phyloP scores from a whole-genome alignment of 306 rosid genomes.

The Begonia masoniana region DNA sequence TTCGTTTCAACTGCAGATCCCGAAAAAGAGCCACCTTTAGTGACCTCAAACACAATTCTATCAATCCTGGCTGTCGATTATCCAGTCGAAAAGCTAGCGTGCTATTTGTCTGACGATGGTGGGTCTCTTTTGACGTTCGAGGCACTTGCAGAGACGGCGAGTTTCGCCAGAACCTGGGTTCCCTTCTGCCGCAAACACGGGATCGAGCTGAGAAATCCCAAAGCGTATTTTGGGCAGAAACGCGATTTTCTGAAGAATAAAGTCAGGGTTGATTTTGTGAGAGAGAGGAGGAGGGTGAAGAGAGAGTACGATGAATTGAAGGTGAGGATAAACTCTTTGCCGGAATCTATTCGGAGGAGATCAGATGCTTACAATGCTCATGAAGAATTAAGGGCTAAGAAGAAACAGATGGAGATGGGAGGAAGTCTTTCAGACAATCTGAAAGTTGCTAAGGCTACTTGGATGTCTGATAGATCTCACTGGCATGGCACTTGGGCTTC shows the following conservation, averaged over 20 bases:
- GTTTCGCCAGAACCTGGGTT: conserved; percentile 68
- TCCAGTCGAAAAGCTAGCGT: conserved; percentile 73
- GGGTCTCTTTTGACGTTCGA: conserved; percentile 74
- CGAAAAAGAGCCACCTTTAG: conserved; percentile 85
- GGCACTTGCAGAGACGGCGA: conserved; percentile 82
- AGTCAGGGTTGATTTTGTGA: conserved; percentile 69
- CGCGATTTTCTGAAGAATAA: conserved; percentile 73
- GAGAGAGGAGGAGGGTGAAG: conserved; percentile 77
- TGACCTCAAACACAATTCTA: conserved; percentile 73
- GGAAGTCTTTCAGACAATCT: conserved; percentile 31
- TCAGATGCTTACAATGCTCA: conserved; percentile 81
- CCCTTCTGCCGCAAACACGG: conserved; percentile 68
- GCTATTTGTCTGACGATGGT: conserved; percentile 83
- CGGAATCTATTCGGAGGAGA: conserved; percentile 73
- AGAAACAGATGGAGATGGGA: conserved; percentile 63
- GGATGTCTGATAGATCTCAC: conserved; percentile 93
- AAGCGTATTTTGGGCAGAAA: conserved; percentile 71
- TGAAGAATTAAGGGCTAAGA: conserved; percentile 68
- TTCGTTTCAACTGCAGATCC: conserved; percentile 87
- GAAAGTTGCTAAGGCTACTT: conserved; percentile 56
- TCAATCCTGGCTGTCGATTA: conserved; percentile 77
- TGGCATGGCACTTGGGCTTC: conserved; percentile 93
- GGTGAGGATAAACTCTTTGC: conserved; percentile 66
- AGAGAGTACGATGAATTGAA: conserved; percentile 81
- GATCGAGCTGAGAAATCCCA: conserved; percentile 72